Percentiles rank a stretch among this genome's conserved stretches.
Evolutionary conservation across 441 rosid genomes (phyloP).

Genomic region (Codiaeum variegatum): DNA sequence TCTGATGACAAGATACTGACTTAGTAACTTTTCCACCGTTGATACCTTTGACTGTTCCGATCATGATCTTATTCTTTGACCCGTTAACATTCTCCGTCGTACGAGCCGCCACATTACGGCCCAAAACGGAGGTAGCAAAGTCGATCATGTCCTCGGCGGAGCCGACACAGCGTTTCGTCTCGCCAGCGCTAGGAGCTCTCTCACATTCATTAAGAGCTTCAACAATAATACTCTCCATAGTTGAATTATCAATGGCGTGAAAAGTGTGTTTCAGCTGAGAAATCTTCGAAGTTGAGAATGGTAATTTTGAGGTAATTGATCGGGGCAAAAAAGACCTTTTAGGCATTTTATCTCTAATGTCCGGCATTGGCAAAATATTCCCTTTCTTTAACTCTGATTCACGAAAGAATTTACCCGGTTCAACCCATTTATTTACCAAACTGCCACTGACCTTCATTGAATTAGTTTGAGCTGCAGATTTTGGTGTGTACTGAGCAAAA

Average conservation of each 20-base stretch:
- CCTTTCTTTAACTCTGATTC: conserved; percentile 66
- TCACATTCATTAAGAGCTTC: conserved; percentile 78
- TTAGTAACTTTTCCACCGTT: conserved; percentile 80
- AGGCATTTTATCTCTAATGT: conserved; percentile 92
- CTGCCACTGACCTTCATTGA: conserved; percentile 37
- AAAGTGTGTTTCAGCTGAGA: conserved; percentile 48
- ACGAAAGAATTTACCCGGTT: conserved; percentile 94
- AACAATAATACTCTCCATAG: conserved; percentile 53
- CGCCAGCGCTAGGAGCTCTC: conserved; percentile 74
- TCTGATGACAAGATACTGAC: conserved; percentile 94
- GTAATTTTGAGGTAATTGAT: conserved; percentile 54
- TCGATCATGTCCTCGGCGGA: conserved; percentile 92
- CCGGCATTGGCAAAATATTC: conserved; percentile 82
- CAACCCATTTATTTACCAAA: conserved; percentile 68
- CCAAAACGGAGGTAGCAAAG: conserved; percentile 74
- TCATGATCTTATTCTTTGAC: conserved; percentile 52
- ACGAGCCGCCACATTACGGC: conserved; percentile 57
- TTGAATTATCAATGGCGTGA: conserved; percentile 72
- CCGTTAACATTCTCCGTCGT: conserved; percentile 68
- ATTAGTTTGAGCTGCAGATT: background rate
- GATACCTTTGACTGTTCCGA: conserved; percentile 68
- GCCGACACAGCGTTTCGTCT: conserved; percentile 84
- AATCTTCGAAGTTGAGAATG: conserved; percentile 60
- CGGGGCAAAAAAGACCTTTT: conserved; percentile 94
- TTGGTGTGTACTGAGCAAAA: conserved; percentile 43